Evolutionary conservation across 2,329 filamentous ascomycete species (phyloP), one percentile per base, ranked within the genome.

Genomic region (Cladosporium phlei): DNA sequence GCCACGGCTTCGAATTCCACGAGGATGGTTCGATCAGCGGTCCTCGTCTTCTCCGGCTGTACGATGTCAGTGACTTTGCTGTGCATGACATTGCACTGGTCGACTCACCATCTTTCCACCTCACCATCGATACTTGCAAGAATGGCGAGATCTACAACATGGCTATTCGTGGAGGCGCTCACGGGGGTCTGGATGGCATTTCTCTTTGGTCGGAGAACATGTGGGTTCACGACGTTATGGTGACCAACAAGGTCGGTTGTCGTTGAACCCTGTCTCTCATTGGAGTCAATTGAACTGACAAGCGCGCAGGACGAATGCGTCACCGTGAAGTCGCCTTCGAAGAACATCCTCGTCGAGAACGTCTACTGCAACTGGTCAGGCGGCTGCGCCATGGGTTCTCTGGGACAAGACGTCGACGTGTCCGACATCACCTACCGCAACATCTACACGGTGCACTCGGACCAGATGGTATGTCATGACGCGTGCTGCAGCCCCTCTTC

Each of bases 291-390:
- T n/a, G n/a, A n/a, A n/a, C n/a, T n/a, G n/a, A n/a, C n/a, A n/a
- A n/a, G n/a, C n/a, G 10, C 8, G 3, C 30, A 53, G 49, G 58
- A 81, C 55, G 78, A 81, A 57, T 80, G 76, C 56, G 75, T 80
- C 0, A 79, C 76, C 2, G 73, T 79, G 50, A 80, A 77, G 61
- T 71, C 66, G 35, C 72, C 74, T 1, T 66, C 75, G 3, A 66
- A 70, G 43, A 72, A 80, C 58, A 71, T 81, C 28, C 66, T 80
- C n/a, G 62, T 81, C 28, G 78, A 82, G 55, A 76, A 74, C 52
- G 70, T 82, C 49, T 78, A 78, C 64, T 82, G 79, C 66, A 82
- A 82, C 66, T 77, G 72, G 72, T 75, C 70, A n/a, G 78, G 77
- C 12, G 77, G 60, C 25, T 78, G 75, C 52, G 77, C 73, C 9